Conservation (phyloP, 805 yeast species). For the Brettanomyces anomalus region DNA sequence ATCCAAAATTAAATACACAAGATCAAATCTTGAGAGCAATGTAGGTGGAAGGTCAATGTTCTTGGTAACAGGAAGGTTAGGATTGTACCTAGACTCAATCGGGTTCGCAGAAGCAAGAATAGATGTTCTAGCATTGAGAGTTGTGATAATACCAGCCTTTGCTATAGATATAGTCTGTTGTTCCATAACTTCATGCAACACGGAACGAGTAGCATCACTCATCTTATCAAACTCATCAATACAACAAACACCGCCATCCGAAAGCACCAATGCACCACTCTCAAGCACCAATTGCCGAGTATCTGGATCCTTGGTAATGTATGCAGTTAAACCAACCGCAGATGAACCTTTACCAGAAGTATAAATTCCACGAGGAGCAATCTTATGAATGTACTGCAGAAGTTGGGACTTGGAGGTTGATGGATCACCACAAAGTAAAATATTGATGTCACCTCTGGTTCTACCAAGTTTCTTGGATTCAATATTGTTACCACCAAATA, state of each 20-base stretch:
- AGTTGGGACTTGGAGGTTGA: slow-evolving; percentile 95
- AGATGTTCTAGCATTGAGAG: slow-evolving; percentile 92
- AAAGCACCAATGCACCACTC: slow-evolving; percentile 90
- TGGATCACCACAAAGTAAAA: slow-evolving; percentile 94
- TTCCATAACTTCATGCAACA: slow-evolving; percentile 97
- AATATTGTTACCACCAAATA: slow-evolving; percentile 94
- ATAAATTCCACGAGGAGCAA: slow-evolving; percentile 96
- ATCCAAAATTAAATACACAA: slow-evolving; percentile 87
- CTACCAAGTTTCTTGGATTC: slow-evolving; percentile 83
- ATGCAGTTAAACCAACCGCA: slow-evolving; percentile 98
- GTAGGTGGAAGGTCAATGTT: slow-evolving; percentile 98
- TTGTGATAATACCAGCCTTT: slow-evolving; percentile 96
- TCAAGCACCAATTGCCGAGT: slow-evolving; percentile 90
- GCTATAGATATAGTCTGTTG: slow-evolving; percentile 98
- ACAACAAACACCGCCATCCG: slow-evolving; percentile 98
- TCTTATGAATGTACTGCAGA: slow-evolving; percentile 89
- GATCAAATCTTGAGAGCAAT: slow-evolving; percentile 84
- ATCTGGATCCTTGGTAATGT: slow-evolving; percentile 88
- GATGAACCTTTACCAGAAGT: slow-evolving; percentile 99
- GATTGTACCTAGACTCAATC: slow-evolving; percentile 89
- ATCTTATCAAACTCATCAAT: slow-evolving; percentile 98
- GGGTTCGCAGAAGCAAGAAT: slow-evolving; percentile 96
- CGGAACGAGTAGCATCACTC: slow-evolving; percentile 91
- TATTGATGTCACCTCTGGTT: slow-evolving; percentile 92
- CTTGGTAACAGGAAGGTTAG: slow-evolving; percentile 88